Evolutionary conservation across 78 protist genomes (phyloP).

Genomic region (Speleostelium caveatum): DNA sequence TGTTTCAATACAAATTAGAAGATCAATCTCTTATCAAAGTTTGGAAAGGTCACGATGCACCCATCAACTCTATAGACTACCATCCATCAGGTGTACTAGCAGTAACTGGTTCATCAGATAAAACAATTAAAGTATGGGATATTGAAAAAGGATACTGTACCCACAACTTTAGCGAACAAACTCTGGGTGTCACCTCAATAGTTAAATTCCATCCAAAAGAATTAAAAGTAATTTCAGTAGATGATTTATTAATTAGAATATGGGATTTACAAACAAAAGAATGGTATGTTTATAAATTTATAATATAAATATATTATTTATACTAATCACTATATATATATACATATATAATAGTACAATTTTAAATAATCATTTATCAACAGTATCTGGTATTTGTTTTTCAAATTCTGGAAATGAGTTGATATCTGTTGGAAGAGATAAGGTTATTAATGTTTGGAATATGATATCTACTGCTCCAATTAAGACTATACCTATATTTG

Average conservation of each 20-base stretch:
- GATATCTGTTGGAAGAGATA: constrained; percentile 74
- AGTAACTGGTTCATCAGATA: constrained; percentile 75
- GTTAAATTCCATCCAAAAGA: constrained; percentile 65
- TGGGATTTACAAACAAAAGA: constrained; percentile 72
- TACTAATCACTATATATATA: background rate
- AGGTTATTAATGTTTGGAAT: constrained; percentile 73
- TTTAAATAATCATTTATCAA: constrained; percentile 58
- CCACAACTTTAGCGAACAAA: constrained; percentile 54
- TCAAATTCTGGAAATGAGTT: constrained; percentile 49
- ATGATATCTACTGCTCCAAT: constrained; percentile 14
- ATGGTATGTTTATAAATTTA: constrained; percentile 10
- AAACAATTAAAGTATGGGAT: constrained; percentile 73
- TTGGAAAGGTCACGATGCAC: constrained; percentile 71
- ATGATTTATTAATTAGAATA: constrained; percentile 64
- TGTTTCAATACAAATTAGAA: constrained; percentile 18
- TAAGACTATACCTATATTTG: constrained; percentile 65
- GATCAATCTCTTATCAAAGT: constrained; percentile 28
- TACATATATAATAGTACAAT: background rate
- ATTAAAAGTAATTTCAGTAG: constrained; percentile 27
- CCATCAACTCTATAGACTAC: constrained; percentile 42
- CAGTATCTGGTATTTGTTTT: constrained; percentile 48
- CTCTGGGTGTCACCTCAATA: constrained; percentile 27
- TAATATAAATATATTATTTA: background rate
- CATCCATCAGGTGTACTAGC: constrained; percentile 56
- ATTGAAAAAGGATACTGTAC: constrained; percentile 80